phyloP scores from a whole-genome alignment of 73 alveolate genomes.

The Paramecium biaurelia region DNA sequence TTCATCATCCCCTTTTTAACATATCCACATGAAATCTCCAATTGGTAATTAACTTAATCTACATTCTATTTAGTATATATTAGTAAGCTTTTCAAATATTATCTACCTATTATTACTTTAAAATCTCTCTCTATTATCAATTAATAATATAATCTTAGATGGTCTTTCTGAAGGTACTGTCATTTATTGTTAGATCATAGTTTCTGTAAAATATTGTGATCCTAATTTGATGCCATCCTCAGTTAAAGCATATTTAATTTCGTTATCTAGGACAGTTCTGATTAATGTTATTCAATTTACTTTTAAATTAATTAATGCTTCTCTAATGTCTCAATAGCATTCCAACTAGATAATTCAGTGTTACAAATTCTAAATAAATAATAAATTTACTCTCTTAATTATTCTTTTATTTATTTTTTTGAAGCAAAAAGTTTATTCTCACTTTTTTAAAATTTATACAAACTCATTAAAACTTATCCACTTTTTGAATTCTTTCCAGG shows the following conservation, averaged over 20 bases:
- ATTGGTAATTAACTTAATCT: slow-evolving; percentile 7
- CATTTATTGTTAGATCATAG: not conserved
- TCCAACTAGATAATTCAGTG: not conserved
- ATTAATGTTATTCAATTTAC: not conserved
- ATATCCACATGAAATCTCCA: slow-evolving; percentile 50
- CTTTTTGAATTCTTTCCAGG: slow-evolving; percentile 35
- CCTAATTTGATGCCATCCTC: slow-evolving; percentile 39
- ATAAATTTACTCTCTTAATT: not conserved
- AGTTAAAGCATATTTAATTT: slow-evolving; percentile 24
- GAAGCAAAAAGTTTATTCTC: slow-evolving; percentile 32
- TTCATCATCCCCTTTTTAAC: slow-evolving; percentile 60
- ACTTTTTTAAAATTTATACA: not conserved
- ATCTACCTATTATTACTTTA: not conserved
- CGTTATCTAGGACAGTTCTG: slow-evolving; percentile 27
- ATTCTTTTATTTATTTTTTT: slow-evolving; percentile 1
- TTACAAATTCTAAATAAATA: not conserved
- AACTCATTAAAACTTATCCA: slow-evolving; percentile 9
- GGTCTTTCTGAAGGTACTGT: not conserved
- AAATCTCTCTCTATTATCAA: slow-evolving; percentile 45
- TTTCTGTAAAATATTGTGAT: not conserved
- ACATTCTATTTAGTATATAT: not conserved
- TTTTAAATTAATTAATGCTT: slow-evolving; percentile 25
- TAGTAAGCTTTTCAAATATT: not conserved
- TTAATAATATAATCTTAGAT: not conserved
- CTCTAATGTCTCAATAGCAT: not conserved